Base-by-base conservation (phyloP, 306 rosid species). In the Cucurbita moschata region DNA sequence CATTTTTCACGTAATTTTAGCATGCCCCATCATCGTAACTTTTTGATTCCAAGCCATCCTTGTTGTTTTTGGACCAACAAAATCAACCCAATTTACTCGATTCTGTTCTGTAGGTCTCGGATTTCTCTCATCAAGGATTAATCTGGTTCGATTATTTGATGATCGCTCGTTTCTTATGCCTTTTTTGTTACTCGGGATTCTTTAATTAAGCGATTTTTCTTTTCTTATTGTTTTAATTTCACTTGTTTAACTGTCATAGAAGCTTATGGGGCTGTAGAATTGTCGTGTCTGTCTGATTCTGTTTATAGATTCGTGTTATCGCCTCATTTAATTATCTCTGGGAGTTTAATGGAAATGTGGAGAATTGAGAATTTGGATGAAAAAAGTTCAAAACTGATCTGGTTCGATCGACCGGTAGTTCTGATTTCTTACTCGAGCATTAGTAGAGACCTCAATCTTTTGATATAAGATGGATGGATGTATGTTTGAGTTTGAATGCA, bases 71-170 rank as follows among this genome's bases (percentile, higher is more conserved):
- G 39, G 54, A 21, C 72, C 55, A 2, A 19, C 71, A n/a, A 12
- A 68, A 47, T 68, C 40, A 68, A 12, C 73, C 55, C 73, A 23
- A 49, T 69, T 69, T 7, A 49, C 74, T 69, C 58, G 74, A 70
- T 69, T 69, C 26, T 69, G 6, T 49, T 49, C 58, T 30, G 74
- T 49, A 69, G 26, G 74, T 69, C 39, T 70, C 59, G 6, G 40
- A 46, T 68, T 68, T 44, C 56, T 30, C 13, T 68, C 5, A 46
- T 13, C 35, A 66, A 19, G n/a, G 54, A 21, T 66, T 39, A 13
- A 21, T 67, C 19, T 19, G 10, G 12, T 67, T 66, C 8, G 10
- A 14, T 69, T 13, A 13, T 49, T 47, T 49, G 44, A 13, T 26
- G 74, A 47, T 69, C 56, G 19, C 55, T 46, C 19, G 23, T 67